Evolutionary conservation across 1,284 basidiomycete genomes (phyloP), one percentile per base, ranked within the genome.

Genomic region (Heterobasidion parviporum): DNA sequence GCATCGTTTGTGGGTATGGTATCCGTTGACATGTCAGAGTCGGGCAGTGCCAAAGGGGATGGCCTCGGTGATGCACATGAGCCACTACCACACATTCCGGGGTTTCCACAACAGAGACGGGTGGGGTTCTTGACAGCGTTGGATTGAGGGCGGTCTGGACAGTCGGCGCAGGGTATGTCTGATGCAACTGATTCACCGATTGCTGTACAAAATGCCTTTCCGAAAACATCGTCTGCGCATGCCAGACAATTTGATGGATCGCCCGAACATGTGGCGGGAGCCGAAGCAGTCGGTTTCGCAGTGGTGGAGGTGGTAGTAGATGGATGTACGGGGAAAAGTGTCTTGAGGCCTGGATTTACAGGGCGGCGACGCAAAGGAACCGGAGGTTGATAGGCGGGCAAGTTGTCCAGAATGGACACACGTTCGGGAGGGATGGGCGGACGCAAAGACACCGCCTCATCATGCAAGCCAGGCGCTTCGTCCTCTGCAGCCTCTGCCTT

Each of bases 151-250:
- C 64, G 63, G 57, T 68, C 68, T 34, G 83, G 80, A 62, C 82
- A 87, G 61, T 80, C 73, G 54, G 72, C 73, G 71, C 80, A 92
- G 49, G 73, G 73, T 2, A 66, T 59, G 16, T 73, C 67, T 51
- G 72, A 72, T 26, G 78, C 73, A 18, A 83, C 70, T n/a, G 81
- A 80, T 59, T 82, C 76, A 59, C 78, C 79, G 55, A 92, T 80
- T 35, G 88, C 88, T 46, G 79, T 78, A 66, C 92, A 95, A 68
- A 95, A 95, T 20, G 92, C 92, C 65, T 86, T 87, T 20, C 92
- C 92, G 60, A 92, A 92, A 20, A 78, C 77, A 67, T 92, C 90
- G 62, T 88, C 85, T 10, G 83, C 85, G 64, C 89, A 92, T 9
- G 89, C 90, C 57, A 79, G 67, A 66, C 89, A 92, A 67, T 92